phyloP scores from a whole-genome alignment of 176 grass and related monocot genomes.

The Typha latifolia region DNA sequence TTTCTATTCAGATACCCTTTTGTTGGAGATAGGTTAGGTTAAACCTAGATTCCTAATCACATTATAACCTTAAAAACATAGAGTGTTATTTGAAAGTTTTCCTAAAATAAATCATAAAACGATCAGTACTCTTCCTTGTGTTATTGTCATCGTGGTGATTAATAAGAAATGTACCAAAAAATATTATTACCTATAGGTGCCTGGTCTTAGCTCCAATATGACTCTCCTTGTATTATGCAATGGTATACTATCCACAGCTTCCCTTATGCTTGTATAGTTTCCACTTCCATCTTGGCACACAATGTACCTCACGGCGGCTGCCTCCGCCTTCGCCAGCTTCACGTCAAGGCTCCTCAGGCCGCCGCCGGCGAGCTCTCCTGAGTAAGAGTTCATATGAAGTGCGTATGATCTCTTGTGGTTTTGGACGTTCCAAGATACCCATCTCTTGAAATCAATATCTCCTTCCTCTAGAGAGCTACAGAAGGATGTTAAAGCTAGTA shows the following conservation, averaged over 20 bases:
- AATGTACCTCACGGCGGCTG: constrained; percentile 13
- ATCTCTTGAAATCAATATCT: background rate
- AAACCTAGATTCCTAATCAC: too few relatives aligned
- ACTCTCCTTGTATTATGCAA: constrained; percentile 28
- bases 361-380: background rate
- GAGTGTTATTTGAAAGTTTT: too few relatives aligned
- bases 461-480: background rate
- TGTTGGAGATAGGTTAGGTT: too few relatives aligned
- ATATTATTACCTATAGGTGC: constrained; percentile 28
- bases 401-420: constrained; percentile 3
- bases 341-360: constrained; percentile 14
- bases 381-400: constrained; percentile 10
- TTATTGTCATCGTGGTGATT: too few relatives aligned
- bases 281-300: constrained; percentile 38
- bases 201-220: constrained; percentile 42
- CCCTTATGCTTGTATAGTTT: constrained; percentile 22
- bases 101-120: too few relatives aligned
- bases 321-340: constrained; percentile 25
- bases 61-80: too few relatives aligned
- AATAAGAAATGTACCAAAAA: background rate
- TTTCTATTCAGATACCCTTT: too few relatives aligned
- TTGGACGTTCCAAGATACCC: constrained; percentile 21
- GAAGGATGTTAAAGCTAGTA: background rate
- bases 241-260: constrained; percentile 31
- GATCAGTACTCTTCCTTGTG: too few relatives aligned